Percentiles rank a stretch among this genome's conserved stretches.
phyloP scores from a whole-genome alignment of 2,329 filamentous ascomycete species.

The Sporothrix pseudoabietina region DNA sequence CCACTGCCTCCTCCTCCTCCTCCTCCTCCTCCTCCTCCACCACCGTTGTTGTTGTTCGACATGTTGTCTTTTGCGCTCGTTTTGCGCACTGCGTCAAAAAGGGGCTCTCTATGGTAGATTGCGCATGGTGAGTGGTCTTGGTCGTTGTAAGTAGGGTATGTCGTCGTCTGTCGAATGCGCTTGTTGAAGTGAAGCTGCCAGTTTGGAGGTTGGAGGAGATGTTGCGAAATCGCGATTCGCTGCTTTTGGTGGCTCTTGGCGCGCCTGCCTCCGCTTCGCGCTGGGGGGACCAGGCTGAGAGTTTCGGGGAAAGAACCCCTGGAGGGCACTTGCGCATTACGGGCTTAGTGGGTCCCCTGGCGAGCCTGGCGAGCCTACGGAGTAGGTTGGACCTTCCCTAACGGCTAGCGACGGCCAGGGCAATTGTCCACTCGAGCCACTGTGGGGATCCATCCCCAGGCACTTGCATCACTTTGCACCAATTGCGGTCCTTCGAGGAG shows the following conservation, averaged over 20 bases:
- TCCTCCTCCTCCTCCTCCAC: too few species aligned
- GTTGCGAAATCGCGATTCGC: not conserved
- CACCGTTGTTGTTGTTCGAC: constrained; percentile 45
- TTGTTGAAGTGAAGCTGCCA: not conserved
- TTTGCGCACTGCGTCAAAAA: not conserved
- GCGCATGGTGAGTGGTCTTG: not conserved
- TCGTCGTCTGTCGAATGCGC: not conserved
- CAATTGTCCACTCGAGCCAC: not conserved
- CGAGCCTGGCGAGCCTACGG: too few species aligned
- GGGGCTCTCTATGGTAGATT: not conserved
- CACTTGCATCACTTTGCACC: not conserved
- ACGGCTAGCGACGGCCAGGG: constrained; percentile 5
- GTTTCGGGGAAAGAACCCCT: not conserved
- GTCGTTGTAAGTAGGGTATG: not conserved
- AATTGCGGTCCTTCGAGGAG: not conserved
- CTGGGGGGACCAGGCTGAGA: not conserved
- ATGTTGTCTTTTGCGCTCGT: constrained; percentile 41
- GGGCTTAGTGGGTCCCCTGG: constrained; percentile 10
- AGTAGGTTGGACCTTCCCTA: not conserved
- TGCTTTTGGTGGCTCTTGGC: not conserved
- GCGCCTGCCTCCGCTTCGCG: constrained; percentile 2
- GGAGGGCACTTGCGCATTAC: not conserved
- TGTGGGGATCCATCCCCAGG: not conserved
- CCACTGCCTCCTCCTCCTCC: not conserved
- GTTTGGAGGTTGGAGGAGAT: not conserved